These are phyloP conservation scores for Saccharum spontaneum DNA, from an alignment of 176 grass and related monocot genomes.

Conservation along the genomic window DNA sequence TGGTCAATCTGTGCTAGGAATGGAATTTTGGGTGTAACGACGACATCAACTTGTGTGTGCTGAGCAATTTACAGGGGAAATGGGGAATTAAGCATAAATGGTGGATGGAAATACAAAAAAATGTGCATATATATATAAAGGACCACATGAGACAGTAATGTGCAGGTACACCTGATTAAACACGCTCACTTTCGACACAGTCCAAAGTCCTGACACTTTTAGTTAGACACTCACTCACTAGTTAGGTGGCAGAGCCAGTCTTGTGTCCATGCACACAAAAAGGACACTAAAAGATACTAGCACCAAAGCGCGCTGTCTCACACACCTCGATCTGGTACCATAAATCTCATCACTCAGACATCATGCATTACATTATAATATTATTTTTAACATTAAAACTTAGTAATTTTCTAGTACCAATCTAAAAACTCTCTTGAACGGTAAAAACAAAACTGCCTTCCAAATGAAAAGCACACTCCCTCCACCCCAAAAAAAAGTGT, in stretches of 20 bases:
- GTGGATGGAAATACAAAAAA: background rate
- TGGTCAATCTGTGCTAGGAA: background rate
- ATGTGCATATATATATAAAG: too few relatives aligned
- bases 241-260: slow-evolving; percentile 8
- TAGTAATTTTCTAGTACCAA: too few relatives aligned
- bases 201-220: slow-evolving; percentile 32
- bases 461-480: background rate
- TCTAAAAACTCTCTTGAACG: too few relatives aligned
- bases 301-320: background rate
- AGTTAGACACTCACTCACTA: slow-evolving; percentile 32
- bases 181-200: background rate
- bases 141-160: background rate
- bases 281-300: slow-evolving; percentile 3
- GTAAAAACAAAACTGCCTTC: background rate
- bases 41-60: background rate
- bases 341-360: background rate
- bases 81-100: background rate
- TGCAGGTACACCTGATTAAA: slow-evolving; percentile 20
- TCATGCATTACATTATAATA: background rate
- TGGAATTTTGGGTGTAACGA: background rate
- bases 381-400: background rate
- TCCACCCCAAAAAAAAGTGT: too few relatives aligned
- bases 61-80: background rate
- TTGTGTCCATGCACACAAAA: background rate
- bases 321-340: background rate